Percentiles rank a stretch among this genome's conserved stretches.
Conservation (phyloP, 192 early-diverging fungal genomes). For the Gonapodya sp. region DNA sequence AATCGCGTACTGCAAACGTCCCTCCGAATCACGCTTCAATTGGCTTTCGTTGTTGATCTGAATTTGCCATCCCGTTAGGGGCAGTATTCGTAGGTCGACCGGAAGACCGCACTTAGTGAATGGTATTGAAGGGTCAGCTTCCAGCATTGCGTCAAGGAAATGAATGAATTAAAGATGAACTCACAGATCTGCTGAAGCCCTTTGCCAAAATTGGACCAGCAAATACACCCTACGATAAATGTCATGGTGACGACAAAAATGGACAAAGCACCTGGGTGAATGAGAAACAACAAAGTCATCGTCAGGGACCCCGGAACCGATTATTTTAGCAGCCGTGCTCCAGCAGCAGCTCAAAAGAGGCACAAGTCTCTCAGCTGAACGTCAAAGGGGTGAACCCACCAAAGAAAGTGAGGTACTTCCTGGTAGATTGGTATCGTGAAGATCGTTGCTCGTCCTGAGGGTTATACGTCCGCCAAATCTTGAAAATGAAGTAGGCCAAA, state of each 20-base stretch:
- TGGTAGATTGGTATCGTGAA: conserved; percentile 19
- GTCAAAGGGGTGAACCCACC: conserved; percentile 17
- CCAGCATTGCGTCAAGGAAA: background rate
- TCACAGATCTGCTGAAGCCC: conserved; percentile 43
- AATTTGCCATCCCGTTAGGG: background rate
- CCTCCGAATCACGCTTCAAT: background rate
- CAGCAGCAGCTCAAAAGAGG: background rate
- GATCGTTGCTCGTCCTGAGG: background rate
- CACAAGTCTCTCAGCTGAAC: background rate
- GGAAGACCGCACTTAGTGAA: background rate
- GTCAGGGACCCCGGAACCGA: conserved; percentile 14
- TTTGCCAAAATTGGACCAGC: conserved; percentile 59
- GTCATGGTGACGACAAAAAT: conserved; percentile 33
- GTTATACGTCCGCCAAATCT: conserved; percentile 11
- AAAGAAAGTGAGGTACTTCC: conserved; percentile 38
- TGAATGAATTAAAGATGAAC: too few relatives aligned
- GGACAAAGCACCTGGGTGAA: conserved; percentile 26
- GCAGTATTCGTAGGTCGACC: background rate
- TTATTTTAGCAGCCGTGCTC: too few relatives aligned
- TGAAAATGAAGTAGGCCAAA: conserved; percentile 15
- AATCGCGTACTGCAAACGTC: too few relatives aligned
- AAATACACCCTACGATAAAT: conserved; percentile 40
- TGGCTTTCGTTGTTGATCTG: background rate
- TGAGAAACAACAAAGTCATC: conserved; percentile 66
- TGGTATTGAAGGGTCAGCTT: background rate